Evolutionary conservation across 345 rosid species (phyloP), one percentile per base, ranked within the genome.

Genomic region (Diplotaxis tenuifolia): DNA sequence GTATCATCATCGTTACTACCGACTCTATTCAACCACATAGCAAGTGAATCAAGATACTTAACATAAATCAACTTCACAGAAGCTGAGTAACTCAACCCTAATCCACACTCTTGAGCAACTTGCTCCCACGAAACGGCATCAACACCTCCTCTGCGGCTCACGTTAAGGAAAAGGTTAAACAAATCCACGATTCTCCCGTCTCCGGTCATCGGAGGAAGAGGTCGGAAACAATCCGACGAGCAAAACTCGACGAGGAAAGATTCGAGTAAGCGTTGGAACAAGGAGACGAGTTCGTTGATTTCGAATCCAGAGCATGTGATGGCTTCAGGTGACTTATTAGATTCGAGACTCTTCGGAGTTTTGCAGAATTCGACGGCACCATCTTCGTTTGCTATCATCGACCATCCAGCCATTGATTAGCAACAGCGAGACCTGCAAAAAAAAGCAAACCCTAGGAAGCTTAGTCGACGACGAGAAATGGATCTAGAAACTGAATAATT

Each of bases 171-270:
- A 2, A 90, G 84, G 25, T 61, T 82, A 55, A 83, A 81, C 85
- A 90, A 82, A 79, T 86, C 84, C 5, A 85, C 77, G 14, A 47
- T 3, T 54, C 75, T 76, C 9, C 87, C 91, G 71, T 86, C 77
- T 20, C 85, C 87, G 62, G 84, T 85, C 87, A 83, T 71, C 22
- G 89, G 84, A 67, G 93, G 87, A 22, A 73, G 67, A 59, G 84
- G 75, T 52, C 71, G 71, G 9, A 67, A 67, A 67, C 58, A 54
- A 58, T 53, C 75, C 18, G 15, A 4, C 2, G 80, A 56, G 21
- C 78, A 73, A 61, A 73, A 71, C 81, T 75, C 79, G 19, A 62
- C 10, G 3, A 78, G 72, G 59, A 85, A 82, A 20, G 75, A 54
- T 11, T 45, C 54, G 34, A 81, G 77, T 34, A 81, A 50, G 49